Conservation (phyloP, 2,329 filamentous ascomycete species). For the Fusarium chlamydosporum region DNA sequence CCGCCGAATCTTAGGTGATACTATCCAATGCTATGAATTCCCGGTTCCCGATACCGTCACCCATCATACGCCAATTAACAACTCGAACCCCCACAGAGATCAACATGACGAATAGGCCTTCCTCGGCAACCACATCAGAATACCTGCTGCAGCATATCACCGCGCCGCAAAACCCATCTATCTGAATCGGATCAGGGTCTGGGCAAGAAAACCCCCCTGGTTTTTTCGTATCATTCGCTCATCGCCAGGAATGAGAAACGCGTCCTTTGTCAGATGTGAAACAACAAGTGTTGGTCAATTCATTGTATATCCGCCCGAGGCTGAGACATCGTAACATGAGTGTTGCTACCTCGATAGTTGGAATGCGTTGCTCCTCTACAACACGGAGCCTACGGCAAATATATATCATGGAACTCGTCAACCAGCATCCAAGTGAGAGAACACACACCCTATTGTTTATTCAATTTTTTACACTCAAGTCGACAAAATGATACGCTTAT, state of each 20-base stretch:
- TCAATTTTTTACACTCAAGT: constrained; percentile 14
- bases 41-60: constrained; percentile 17
- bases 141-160: constrained; percentile 16
- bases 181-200: constrained; percentile 4
- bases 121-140: constrained; percentile 25
- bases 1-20: constrained; percentile 25
- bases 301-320: constrained; percentile 19
- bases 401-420: constrained; percentile 41
- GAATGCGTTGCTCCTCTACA: constrained; percentile 55
- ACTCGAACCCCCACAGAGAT: constrained; percentile 19
- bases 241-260: constrained; percentile 38
- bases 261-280: constrained; percentile 16
- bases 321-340: constrained; percentile 44
- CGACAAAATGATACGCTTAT: constrained; percentile 45
- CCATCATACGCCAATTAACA: constrained; percentile 4
- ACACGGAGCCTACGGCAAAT: constrained; percentile 35
- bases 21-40: constrained; percentile 1
- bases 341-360: constrained; percentile 46
- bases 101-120: constrained; percentile 5
- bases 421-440: not conserved
- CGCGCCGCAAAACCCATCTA: not conserved
- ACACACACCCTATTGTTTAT: constrained; percentile 16
- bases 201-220: not conserved
- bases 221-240: not conserved
- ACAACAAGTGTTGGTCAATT: constrained; percentile 40